A percentile compares a stretch with the other conserved stretches of the same genome.
These are phyloP conservation scores for Cucurbita argyrosperma DNA, from an alignment of 306 rosid genomes.

Conservation along the genomic window DNA sequence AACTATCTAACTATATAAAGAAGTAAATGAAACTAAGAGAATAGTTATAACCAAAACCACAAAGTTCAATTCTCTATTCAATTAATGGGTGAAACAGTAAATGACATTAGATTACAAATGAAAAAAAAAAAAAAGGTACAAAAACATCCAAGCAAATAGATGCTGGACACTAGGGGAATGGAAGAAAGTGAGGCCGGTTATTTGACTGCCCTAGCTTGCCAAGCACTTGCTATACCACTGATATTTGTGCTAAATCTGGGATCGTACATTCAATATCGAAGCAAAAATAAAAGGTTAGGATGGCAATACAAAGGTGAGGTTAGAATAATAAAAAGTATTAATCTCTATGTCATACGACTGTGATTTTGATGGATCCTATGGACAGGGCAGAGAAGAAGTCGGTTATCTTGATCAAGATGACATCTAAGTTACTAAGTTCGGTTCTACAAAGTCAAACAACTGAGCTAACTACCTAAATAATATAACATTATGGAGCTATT, in stretches of 20 bases:
- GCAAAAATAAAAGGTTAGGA: not conserved
- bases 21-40: not conserved
- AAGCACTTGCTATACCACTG: not conserved
- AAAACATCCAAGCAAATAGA: constrained; percentile 1
- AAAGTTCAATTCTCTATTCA: not conserved
- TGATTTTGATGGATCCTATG: not conserved
- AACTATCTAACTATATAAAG: too few relatives aligned
- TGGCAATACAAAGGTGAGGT: not conserved
- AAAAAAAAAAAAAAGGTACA: not conserved
- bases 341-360: not conserved
- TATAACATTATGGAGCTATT: not conserved
- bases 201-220: not conserved
- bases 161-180: not conserved
- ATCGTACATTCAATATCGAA: not conserved
- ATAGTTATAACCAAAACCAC: not conserved
- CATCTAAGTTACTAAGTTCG: not conserved
- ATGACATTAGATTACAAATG: not conserved
- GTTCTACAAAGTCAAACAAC: not conserved
- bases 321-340: not conserved
- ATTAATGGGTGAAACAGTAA: not conserved
- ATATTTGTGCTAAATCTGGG: not conserved
- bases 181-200: not conserved
- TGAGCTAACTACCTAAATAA: not conserved
- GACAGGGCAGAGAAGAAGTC: not conserved
- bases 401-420: not conserved